Base-by-base conservation (phyloP, 106 monocot species). In the Cymbidium sinense region DNA sequence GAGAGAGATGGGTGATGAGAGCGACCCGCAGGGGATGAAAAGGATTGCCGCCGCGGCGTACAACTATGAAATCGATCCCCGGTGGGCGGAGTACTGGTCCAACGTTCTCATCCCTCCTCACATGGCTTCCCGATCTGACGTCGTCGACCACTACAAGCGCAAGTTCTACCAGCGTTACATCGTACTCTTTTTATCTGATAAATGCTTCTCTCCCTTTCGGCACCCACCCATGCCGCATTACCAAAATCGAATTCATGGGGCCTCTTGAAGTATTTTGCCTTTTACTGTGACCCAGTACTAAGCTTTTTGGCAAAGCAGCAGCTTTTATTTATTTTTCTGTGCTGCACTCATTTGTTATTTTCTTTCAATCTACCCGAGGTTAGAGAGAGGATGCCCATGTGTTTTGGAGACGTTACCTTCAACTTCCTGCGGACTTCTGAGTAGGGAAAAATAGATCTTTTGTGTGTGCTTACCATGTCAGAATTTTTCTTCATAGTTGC, bases 91-190 rank as follows among this genome's bases (percentile, higher is more conserved):
- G 20, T 89, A 94, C 89, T 91, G 89, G 89, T 76, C 83, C 80
- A 94, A 89, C 81, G 75, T 91, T 69, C 84, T 89, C 84, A 84
- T 94, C 74, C 94, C 94, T 28, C 91, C 91, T 1, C 83, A 87
- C 70, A 83, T 91, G 87, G 79, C 86, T 43, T 77, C 88, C 69
- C 79, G 84, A 61, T 70, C 91, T 70, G 85, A 85, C 76, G 84
- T 91, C 27, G 79, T 84, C 33, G 87, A 83, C 37, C 89, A 91
- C 86, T 89, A 82, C 81, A 91, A 94, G 89, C 91, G 82, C 84
- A 93, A 93, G 88, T 93, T 93, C 89, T 94, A 87, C 82, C 86
- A 87, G 80, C 86, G 87, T 20, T 87, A 70, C 86, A 84, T 89
- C 81, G 94, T 91, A 70, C 75, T 35, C 0, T 37, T 29, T 36